Evolutionary conservation across 257 asterid genomes (phyloP).

Genomic region (Ajuga chamaepitys): DNA sequence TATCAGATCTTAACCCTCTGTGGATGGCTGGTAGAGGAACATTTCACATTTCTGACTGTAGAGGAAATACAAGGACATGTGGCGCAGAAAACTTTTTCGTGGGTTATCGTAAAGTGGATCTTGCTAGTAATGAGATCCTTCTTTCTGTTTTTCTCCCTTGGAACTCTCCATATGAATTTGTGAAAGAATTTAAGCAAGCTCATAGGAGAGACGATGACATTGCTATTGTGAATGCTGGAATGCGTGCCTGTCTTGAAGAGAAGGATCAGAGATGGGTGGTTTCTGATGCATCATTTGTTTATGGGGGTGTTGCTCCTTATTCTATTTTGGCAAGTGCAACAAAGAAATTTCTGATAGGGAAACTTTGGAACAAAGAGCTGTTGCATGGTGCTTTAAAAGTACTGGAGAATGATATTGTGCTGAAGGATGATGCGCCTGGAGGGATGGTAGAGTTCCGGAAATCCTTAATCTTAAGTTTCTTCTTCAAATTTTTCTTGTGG

Average conservation of each 20-base stretch:
- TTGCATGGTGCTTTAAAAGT: slow-evolving; percentile 53
- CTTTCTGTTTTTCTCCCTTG: slow-evolving; percentile 81
- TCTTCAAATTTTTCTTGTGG: slow-evolving; percentile 90
- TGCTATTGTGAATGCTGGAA: slow-evolving; percentile 93
- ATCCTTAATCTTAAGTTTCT: slow-evolving; percentile 79
- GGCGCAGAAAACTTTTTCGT: slow-evolving; percentile 62
- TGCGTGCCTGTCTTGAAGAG: slow-evolving; percentile 66
- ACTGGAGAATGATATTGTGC: slow-evolving; percentile 61
- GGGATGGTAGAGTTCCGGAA: slow-evolving; percentile 94
- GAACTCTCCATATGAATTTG: slow-evolving; percentile 58
- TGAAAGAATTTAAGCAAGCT: slow-evolving; percentile 91
- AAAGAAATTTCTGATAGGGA: slow-evolving; percentile 54
- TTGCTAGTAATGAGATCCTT: slow-evolving; percentile 66
- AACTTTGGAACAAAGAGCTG: slow-evolving; percentile 60
- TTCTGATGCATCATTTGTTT: slow-evolving; percentile 66
- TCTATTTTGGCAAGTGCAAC: slow-evolving; percentile 56
- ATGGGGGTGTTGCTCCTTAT: slow-evolving; percentile 92
- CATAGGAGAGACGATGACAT: slow-evolving; percentile 96
- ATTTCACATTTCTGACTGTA: slow-evolving; percentile 54
- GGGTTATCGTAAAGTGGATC: slow-evolving; percentile 86
- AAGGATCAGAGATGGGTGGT: slow-evolving; percentile 59
- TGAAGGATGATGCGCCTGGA: slow-evolving; percentile 89
- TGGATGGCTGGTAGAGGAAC: slow-evolving; percentile 87
- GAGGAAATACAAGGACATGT: slow-evolving; percentile 56
- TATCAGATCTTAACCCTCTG: slow-evolving; percentile 92